These are phyloP conservation scores for Cercophora samala DNA, from an alignment of 495 filamentous ascomycete species.

Conservation along the genomic window DNA sequence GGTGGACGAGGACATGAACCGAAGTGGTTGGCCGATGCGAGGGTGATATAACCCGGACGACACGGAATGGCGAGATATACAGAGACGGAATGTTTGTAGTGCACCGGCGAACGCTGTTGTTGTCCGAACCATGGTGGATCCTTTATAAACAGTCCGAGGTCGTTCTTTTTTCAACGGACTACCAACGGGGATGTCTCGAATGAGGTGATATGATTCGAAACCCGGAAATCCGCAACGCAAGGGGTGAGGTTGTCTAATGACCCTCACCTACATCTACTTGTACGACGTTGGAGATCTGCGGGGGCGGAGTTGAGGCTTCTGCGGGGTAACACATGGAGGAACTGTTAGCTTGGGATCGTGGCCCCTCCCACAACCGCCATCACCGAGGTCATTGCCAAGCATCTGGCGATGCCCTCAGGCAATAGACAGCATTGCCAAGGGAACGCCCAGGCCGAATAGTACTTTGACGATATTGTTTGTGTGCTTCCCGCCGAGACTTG, in stretches of 20 bases:
- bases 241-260: background rate
- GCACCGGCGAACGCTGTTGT: background rate
- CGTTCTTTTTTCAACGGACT: background rate
- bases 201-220: background rate
- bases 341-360: background rate
- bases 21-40: conserved; percentile 1
- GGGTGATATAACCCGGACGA: no score
- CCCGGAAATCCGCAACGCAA: background rate
- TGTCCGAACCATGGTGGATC: conserved; percentile 12
- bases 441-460: background rate
- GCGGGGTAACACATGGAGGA: background rate
- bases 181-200: background rate
- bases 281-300: background rate
- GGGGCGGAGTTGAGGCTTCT: background rate
- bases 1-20: conserved; percentile 13
- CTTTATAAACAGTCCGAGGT: conserved; percentile 4
- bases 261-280: background rate
- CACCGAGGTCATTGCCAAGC: background rate
- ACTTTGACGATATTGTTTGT: background rate
- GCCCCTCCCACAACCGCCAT: background rate
- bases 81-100: background rate
- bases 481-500: conserved; percentile 1
- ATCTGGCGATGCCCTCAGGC: background rate
- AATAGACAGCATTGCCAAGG: conserved; percentile 1
- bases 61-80: background rate